Evolutionary conservation across 2,329 filamentous ascomycete species (phyloP), one percentile per base, ranked within the genome.

Genomic region (Neonectria hederae): DNA sequence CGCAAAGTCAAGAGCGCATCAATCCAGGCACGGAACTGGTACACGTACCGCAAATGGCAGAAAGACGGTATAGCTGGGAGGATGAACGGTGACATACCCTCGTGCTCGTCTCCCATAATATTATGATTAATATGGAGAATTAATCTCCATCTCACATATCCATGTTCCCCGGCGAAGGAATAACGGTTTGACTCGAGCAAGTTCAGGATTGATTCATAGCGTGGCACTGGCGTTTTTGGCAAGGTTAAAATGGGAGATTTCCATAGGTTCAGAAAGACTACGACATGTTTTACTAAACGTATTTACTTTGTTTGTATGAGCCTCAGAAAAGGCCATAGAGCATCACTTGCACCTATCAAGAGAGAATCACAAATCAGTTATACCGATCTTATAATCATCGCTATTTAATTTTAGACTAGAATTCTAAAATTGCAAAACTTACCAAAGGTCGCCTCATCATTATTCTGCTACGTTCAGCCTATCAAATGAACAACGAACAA

Each of bases 11-110:
- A 40, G 79, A 79, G 56, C 79, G 83, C n/a, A 81, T 85, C 35
- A 80, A 83, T 52, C 73, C 75, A 3, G 79, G 80, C 0, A 74
- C 74, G 4, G 84, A 86, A 56, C 71, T 86, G 22, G 75, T 86
- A 3, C 84, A 86, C 63, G 81, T 86, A 10, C 84, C 84, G 2
- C 84, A 86, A 69, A 72, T 83, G 60, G 82, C 84, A 3, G 80
- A 80, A 32, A 81, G 78, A 65, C 77, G 84, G 38, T 86, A 85
- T 58, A 86, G 84, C 65, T 86, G 84, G 83, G 84, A 86, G 67
- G 77, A 81, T 5, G 75, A 77, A 30, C 58, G 65, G 64, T 70
- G 62, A 70, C 32, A 17, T 26, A 26, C 10, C 5, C 13, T 21
- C 48, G 7, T 21, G 0, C 9, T 28, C 38, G 13, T 48, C 26